phyloP scores from a whole-genome alignment of 495 filamentous ascomycete species.

The Oidiodendron maius region DNA sequence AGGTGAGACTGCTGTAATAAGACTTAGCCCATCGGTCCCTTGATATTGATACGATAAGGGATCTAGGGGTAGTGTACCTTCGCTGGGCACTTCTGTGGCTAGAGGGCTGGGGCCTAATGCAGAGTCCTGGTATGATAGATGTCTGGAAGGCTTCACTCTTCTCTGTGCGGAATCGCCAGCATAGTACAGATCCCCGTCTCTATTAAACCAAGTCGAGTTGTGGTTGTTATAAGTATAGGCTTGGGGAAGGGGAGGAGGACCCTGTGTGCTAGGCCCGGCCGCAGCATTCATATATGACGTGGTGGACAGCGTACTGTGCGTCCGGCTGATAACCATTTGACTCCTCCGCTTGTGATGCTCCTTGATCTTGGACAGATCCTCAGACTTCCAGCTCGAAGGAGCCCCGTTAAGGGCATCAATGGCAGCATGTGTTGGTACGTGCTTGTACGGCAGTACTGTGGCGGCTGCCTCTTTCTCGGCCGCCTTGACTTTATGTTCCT shows the following conservation, averaged over 20 bases:
- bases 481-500: constrained; percentile 41
- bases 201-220: constrained; percentile 20
- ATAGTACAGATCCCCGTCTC: constrained; percentile 13
- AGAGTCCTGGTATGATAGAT: constrained; percentile 18
- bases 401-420: constrained; percentile 48
- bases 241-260: constrained; percentile 15
- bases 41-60: background rate
- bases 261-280: constrained; percentile 6
- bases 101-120: constrained; percentile 19
- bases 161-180: constrained; percentile 2
- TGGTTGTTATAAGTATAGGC: constrained; percentile 19
- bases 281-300: constrained; percentile 10
- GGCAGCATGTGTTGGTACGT: constrained; percentile 52
- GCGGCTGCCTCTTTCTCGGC: constrained; percentile 33
- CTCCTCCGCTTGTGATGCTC: constrained; percentile 22
- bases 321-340: constrained; percentile 20
- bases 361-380: constrained; percentile 20
- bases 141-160: constrained; percentile 2
- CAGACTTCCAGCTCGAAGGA: constrained; percentile 39
- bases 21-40: constrained; percentile 11
- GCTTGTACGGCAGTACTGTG: constrained; percentile 42
- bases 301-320: constrained; percentile 13
- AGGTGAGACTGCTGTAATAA: constrained; percentile 19
- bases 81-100: constrained; percentile 14
- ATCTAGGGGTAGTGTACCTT: constrained; percentile 14